Conservation (phyloP, 768 basidiomycete genomes). For the Clitopilus hobsonii region DNA sequence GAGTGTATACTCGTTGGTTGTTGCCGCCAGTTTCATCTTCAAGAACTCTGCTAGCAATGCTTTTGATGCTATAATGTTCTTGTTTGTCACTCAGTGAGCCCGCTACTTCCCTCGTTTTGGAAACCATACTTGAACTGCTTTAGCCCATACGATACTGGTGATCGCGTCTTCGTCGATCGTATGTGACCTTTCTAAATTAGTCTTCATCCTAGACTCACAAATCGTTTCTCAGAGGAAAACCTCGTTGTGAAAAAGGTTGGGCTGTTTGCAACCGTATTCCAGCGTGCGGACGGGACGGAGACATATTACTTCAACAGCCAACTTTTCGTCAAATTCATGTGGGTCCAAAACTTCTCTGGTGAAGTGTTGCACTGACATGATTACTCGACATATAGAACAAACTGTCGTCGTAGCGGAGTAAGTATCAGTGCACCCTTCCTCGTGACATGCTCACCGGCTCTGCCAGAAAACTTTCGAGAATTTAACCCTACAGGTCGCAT, state of each 20-base stretch:
- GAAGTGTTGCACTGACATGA: not conserved
- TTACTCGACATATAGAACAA: constrained; percentile 47
- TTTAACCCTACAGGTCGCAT: constrained; percentile 66
- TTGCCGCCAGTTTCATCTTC: constrained; percentile 80
- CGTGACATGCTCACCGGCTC: constrained; percentile 6
- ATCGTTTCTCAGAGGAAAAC: constrained; percentile 44
- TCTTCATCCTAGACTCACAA: not conserved
- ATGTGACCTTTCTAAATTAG: constrained; percentile 10
- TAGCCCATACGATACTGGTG: constrained; percentile 79
- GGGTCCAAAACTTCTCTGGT: constrained; percentile 14
- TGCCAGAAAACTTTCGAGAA: constrained; percentile 64
- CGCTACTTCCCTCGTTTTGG: too few species aligned
- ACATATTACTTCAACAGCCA: constrained; percentile 82
- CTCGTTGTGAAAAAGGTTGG: constrained; percentile 78
- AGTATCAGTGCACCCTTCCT: constrained; percentile 13
- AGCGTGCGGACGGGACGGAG: constrained; percentile 69
- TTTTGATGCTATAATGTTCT: constrained; percentile 78
- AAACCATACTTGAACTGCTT: not conserved
- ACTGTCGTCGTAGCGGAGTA: constrained; percentile 69
- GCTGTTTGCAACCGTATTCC: constrained; percentile 74
- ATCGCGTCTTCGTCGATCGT: constrained; percentile 74
- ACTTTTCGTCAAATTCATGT: constrained; percentile 74
- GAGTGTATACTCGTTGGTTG: constrained; percentile 66
- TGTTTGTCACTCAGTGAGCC: constrained; percentile 80
- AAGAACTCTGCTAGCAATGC: constrained; percentile 66